Base-by-base conservation (phyloP, 768 basidiomycete species). In the Mycena epipterygia region DNA sequence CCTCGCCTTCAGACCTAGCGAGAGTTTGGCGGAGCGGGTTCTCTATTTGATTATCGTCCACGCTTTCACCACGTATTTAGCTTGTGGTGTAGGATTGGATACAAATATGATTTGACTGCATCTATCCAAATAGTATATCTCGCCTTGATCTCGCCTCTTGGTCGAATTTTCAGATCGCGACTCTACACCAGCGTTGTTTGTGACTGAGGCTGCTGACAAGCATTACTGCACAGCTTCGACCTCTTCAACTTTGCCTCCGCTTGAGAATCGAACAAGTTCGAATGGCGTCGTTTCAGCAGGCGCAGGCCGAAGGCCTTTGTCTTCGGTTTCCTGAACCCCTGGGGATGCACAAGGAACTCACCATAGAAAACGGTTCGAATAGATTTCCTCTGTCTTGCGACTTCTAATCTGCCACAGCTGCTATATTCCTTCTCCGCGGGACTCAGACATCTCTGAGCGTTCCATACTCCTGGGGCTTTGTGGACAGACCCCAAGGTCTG, bases 401-500 rank as follows among this genome's bases (percentile, higher is more conserved):
- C 32, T 68, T 12, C 35, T 39, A 35, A 16, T 21, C 1, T 83
- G 89, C 51, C 19, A 76, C 76, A 29, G 93, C 92, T 2, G 84
- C 87, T 19, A 84, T 80, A 51, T 88, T 93, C 85, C 86, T 95
- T 17, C 49, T 86, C 3, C 88, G 90, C 57, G 92, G 89, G n/a
- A 81, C 86, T 13, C 80, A 83, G 19, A 80, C 90, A 63, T 87
- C 93, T 5, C 84, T 84, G 49, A 87, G 79, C 19, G 80, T 88
- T 23, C 92, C 94, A 3, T 95, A 93, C 75, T 74, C 82, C 8
- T 94, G 93, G 91, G 83, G 88, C 3, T 95, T 89, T 74, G 88
- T 95, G 39, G 94, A 95, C 85, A 92, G 91, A 73, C 93, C 94
- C 35, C 74, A 81, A 74, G 94, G 94, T 93, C 63, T 63, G 89